A percentile compares a stretch with the other conserved stretches of the same genome.
These are phyloP conservation scores for Debaryomycetaceae sp. DNA, from an alignment of 1,139 yeast genomes.

Conservation along the genomic window DNA sequence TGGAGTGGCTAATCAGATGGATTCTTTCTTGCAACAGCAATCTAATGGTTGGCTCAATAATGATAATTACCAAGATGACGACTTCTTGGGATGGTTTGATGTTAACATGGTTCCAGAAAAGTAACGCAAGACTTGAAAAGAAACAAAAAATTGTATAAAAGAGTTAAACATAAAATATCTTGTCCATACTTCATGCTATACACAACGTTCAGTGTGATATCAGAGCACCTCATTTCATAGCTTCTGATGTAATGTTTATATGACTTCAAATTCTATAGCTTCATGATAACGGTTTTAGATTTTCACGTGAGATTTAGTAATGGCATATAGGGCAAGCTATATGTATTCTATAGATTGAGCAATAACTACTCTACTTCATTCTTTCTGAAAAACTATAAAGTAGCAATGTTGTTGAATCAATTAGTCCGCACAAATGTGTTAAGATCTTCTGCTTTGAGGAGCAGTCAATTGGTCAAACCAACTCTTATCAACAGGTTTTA, in stretches of 20 bases:
- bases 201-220: too few species aligned
- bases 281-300: background rate
- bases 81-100: slow-evolving; percentile 95
- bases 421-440: slow-evolving; percentile 9
- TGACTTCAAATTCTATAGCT: background rate
- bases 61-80: slow-evolving; percentile 70
- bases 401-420: slow-evolving; percentile 12
- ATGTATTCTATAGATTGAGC: background rate
- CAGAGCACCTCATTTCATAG: background rate
- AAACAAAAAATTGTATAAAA: too few species aligned
- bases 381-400: background rate
- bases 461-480: slow-evolving; percentile 1
- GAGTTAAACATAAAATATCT: too few species aligned
- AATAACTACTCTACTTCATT: background rate
- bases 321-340: slow-evolving; percentile 4
- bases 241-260: background rate
- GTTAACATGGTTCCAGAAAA: slow-evolving; percentile 41
- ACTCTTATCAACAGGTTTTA: slow-evolving; percentile 24
- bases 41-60: slow-evolving; percentile 74
- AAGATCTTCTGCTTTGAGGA: background rate
- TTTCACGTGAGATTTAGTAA: slow-evolving; percentile 15
- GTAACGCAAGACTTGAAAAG: too few species aligned
- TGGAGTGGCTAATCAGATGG: slow-evolving; percentile 43
- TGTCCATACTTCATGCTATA: too few species aligned
- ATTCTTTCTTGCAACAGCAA: slow-evolving; percentile 70